Conservation (phyloP, 139 green algal species). For the Astrephomene gubernaculifera region DNA sequence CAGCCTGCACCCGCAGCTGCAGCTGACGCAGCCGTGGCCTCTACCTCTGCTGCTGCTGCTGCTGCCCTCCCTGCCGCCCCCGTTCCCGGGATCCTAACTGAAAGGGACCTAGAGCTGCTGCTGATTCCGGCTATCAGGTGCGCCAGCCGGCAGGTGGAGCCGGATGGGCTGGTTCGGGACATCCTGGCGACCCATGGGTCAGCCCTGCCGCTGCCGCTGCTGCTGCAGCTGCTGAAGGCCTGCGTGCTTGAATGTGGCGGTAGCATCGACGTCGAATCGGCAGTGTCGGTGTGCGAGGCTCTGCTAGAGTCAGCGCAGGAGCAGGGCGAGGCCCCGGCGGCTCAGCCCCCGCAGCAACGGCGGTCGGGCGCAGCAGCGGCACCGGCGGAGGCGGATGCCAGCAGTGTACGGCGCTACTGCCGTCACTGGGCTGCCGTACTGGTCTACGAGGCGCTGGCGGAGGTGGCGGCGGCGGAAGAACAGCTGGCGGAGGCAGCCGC, state of each 20-base stretch:
- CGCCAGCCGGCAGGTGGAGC: neutral
- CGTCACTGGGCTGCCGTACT: neutral
- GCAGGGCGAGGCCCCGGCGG: too few relatives aligned
- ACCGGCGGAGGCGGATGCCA: neutral
- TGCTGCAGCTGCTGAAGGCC: neutral
- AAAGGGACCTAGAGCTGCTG: conserved; percentile 12
- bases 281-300: neutral
- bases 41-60: neutral
- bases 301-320: neutral
- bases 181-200: neutral
- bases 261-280: neutral
- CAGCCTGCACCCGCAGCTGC: neutral
- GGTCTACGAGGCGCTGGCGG: neutral
- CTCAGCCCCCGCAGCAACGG: too few relatives aligned
- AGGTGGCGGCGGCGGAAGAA: neutral
- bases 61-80: neutral
- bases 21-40: neutral
- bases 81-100: neutral
- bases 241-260: too few relatives aligned
- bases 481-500: neutral
- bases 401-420: neutral
- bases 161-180: neutral
- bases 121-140: neutral
- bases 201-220: neutral
- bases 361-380: too few relatives aligned